Conservation (phyloP, 1,284 basidiomycete genomes). For the Thecaphora frezii region DNA sequence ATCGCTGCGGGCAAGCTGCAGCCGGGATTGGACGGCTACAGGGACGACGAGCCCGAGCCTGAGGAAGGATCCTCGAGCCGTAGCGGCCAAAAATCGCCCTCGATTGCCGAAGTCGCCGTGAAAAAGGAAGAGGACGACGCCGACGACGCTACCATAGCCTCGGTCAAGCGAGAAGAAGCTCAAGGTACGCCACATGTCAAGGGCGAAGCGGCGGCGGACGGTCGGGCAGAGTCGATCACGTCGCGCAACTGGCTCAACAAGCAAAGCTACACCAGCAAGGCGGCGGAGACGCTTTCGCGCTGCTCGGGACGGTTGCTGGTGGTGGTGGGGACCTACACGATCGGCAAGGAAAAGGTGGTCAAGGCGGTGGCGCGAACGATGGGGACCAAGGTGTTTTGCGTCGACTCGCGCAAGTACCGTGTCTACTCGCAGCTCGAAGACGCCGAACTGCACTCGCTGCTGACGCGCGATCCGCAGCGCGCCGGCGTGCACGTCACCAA, state of each 20-base stretch:
- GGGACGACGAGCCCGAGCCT: constrained; percentile 52
- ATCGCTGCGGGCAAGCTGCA: constrained; percentile 1
- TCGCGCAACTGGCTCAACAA: constrained; percentile 27
- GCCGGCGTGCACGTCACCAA: constrained; percentile 85
- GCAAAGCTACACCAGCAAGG: constrained; percentile 9
- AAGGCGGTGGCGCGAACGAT: constrained; percentile 86
- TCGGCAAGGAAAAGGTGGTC: constrained; percentile 94
- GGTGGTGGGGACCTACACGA: constrained; percentile 91
- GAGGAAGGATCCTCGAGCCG: constrained; percentile 35
- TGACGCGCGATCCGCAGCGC: constrained; percentile 74
- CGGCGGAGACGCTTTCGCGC: neutral
- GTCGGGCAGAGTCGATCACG: constrained; percentile 3
- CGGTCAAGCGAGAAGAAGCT: constrained; percentile 10
- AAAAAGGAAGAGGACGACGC: constrained; percentile 17
- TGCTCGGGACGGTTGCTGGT: constrained; percentile 65
- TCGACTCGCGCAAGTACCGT: constrained; percentile 63
- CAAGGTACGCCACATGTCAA: constrained; percentile 6
- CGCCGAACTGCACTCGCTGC: constrained; percentile 73
- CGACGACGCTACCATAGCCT: constrained; percentile 5
- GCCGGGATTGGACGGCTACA: neutral
- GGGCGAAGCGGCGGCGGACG: constrained; percentile 2
- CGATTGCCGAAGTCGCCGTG: constrained; percentile 6
- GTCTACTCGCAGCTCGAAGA: constrained; percentile 49
- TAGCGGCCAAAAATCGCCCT: too few relatives aligned
- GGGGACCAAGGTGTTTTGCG: constrained; percentile 84